These are phyloP conservation scores for Licmophora abbreviata DNA, from an alignment of 108 stramenopile genomes.

Conservation along the genomic window DNA sequence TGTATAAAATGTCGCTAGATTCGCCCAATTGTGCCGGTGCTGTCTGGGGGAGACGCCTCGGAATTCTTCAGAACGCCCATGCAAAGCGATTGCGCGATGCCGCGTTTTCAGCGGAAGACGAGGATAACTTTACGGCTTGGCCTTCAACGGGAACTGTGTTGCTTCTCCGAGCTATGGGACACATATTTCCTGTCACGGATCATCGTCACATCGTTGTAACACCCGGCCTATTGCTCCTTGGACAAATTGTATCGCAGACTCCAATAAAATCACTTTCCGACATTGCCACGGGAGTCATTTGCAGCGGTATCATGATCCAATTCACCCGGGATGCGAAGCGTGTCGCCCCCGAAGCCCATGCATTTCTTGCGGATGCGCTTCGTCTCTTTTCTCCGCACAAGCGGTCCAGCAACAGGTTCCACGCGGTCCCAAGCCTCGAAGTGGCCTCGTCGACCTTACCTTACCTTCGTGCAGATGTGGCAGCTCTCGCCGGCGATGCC, in stretches of 20 bases:
- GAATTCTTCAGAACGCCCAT: conserved; percentile 77
- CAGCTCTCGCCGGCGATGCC: neutral
- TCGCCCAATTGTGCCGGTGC: conserved; percentile 76
- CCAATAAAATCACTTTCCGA: conserved; percentile 66
- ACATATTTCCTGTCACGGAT: conserved; percentile 91
- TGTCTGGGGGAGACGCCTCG: conserved; percentile 75
- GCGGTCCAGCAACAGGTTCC: conserved; percentile 5
- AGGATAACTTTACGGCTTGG: conserved; percentile 64
- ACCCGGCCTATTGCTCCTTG: conserved; percentile 70
- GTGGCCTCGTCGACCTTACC: conserved; percentile 15
- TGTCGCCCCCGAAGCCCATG: conserved; percentile 73
- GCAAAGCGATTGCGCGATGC: conserved; percentile 80
- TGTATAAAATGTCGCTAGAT: conserved; percentile 81
- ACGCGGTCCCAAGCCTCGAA: conserved; percentile 45
- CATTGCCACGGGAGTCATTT: conserved; percentile 66
- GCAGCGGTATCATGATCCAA: conserved; percentile 71
- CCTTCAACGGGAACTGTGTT: conserved; percentile 80
- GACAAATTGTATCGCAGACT: conserved; percentile 79
- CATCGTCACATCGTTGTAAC: conserved; percentile 84
- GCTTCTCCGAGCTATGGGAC: conserved; percentile 67
- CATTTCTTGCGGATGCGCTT: conserved; percentile 59
- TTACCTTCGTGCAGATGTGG: conserved; percentile 1
- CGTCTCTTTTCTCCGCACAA: conserved; percentile 53
- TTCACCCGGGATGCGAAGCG: conserved; percentile 77
- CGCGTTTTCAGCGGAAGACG: conserved; percentile 42